Conservation (phyloP, 441 rosid species). For the Raphanus hybrid region DNA sequence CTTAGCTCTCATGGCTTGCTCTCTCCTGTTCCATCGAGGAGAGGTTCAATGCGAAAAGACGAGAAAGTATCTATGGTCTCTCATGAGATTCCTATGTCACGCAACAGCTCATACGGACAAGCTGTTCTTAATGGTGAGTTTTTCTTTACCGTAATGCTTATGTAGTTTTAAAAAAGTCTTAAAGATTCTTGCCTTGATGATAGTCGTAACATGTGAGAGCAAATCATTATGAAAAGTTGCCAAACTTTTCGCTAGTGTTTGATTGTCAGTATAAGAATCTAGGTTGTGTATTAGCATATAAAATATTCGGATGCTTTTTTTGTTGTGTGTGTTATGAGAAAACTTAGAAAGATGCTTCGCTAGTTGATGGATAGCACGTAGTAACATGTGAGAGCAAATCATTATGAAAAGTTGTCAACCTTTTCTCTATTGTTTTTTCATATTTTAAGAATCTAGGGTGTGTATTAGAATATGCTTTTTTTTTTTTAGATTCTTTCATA, state of each 20-base stretch:
- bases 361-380: not conserved
- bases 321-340: no score
- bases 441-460: not conserved
- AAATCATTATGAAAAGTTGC: not conserved
- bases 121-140: conserved; percentile 82
- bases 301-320: no score
- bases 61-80: conserved; percentile 52
- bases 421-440: conserved; percentile 4
- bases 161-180: no score
- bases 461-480: not conserved
- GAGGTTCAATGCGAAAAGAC: conserved; percentile 39
- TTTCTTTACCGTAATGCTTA: not conserved
- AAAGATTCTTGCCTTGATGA: no score
- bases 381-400: not conserved
- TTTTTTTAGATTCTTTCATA: no score
- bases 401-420: not conserved
- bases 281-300: conserved; percentile 7
- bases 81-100: conserved; percentile 69
- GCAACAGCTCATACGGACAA: conserved; percentile 77
- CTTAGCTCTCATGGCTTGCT: conserved; percentile 67
- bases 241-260: conserved; percentile 6
- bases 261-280: not conserved
- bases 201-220: no score
- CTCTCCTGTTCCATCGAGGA: conserved; percentile 57
- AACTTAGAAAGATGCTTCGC: not conserved